Evolutionary conservation across 306 rosid genomes (phyloP), one percentile per base, ranked within the genome.

Genomic region (Cucumis sativus): DNA sequence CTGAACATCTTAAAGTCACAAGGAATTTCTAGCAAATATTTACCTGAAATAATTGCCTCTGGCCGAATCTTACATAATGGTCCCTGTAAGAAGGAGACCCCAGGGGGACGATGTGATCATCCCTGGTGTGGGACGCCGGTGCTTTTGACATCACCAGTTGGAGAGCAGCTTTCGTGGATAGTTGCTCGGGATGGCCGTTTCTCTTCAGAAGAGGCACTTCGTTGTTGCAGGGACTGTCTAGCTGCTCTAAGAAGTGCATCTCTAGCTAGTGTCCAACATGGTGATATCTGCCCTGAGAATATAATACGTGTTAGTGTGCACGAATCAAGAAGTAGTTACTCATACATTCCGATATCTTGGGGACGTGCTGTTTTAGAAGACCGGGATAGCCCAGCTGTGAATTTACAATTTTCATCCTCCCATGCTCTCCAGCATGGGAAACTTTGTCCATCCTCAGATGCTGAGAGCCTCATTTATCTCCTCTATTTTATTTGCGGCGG

Each of bases 351-450:
- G 0, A 85, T 90, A 83, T 85, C 92, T 58, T 93, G 98, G 98
- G 98, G 98, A 18, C 97, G 85, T 0, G 96, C 97, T 0, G 97
- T 93, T 68, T 80, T 93, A 73, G 98, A 93, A 84, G 98, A 93
- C 72, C 85, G 92, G 54, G 98, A 93, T 58, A 88, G 97, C 73
- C 97, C 98, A 47, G 96, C 92, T 6, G 86, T 93, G 85, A 91
- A 93, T 65, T 74, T 93, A 80, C 97, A 88, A 3, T 93, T 87
- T 85, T 93, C 98, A 71, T 93, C 97, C 7, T 87, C 97, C 67
- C 93, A 91, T 80, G 97, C 98, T 37, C 93, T 93, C 78, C 94
- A 93, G 77, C 97, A 91, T 33, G 98, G 98, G 74, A 93, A 91
- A 72, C 86, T 93, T 17, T 93, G 98, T 78, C 96, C 97, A 8